Base-by-base conservation (phyloP, 768 basidiomycete genomes). In the Rhodotorula babjevae region DNA sequence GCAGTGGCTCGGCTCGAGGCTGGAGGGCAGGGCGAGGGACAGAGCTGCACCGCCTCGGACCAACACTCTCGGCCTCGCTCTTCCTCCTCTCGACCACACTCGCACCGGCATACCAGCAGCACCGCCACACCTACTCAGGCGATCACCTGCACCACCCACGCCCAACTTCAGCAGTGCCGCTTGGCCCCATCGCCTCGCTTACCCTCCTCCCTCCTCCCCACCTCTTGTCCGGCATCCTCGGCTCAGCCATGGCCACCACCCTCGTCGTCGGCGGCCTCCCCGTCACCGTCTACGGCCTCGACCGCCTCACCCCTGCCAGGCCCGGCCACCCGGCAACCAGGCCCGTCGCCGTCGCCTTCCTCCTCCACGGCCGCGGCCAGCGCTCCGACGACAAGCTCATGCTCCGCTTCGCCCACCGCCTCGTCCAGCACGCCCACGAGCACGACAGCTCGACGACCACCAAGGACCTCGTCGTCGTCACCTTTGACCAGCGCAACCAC, bases 401-500 rank as follows among this genome's bases (percentile, higher is more conserved):
- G 71, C 79, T 79, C 19, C 63, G 72, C 42, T 78, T 83, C 42
- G 83, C 82, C 10, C 74, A 81, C 33, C 79, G 77, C 27, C 76
- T 83, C 12, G 69, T 85, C 47, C 77, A 80, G 25, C 72, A 80
- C 63, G 76, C 74, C 16, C 69, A 57, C 2, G 58, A 67, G 29
- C 61, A 77, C n/a, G 61, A 23, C 55, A 49, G 61, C n/a, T 71
- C 69, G 2, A 15, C 18, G 8, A 55, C 63, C 52, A 50, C 44
- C 42, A 71, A 75, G 74, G 85, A 85, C 63, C 74, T 86, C 63
- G 75, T 85, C 12, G 80, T 86, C 16, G 84, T 86, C 21, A 83
- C 85, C 1, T 80, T 86, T 56, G 85, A 87, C 63, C 85, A 86
- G 67, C 78, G 85, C 27, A 87, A 87, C 77, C 86, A 87, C 65